Evolutionary conservation across 257 asterid genomes (phyloP).

Genomic region (Cordia subcordata): DNA sequence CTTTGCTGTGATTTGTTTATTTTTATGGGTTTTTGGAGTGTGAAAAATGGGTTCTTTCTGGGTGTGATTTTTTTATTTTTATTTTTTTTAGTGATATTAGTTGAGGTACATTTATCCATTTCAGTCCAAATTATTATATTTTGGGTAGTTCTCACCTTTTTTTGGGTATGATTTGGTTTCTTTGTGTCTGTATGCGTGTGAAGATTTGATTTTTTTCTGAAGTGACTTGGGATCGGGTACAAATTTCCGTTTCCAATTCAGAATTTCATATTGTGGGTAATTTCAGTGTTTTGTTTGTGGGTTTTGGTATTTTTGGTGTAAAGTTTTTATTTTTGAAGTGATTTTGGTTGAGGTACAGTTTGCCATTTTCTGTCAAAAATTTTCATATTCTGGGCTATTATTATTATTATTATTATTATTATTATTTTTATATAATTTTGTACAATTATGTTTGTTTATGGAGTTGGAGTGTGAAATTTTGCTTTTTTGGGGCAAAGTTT

Average conservation of each 20-base stretch:
- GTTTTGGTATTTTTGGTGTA: conserved; percentile 5
- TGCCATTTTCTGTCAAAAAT: too few species aligned
- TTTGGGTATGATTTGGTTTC: conserved; percentile 9
- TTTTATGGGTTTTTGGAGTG: conserved; percentile 9
- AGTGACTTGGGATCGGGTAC: background rate
- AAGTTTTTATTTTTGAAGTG: conserved; percentile 8
- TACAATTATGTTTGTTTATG: too few species aligned
- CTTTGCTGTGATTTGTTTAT: conserved; percentile 2
- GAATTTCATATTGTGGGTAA: background rate
- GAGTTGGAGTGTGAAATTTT: too few species aligned
- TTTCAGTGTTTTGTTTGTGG: conserved; percentile 10
- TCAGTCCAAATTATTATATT: background rate
- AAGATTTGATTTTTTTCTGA: background rate
- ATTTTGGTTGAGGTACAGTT: too few species aligned
- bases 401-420: too few species aligned
- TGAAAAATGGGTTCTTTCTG: background rate
- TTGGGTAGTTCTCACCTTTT: background rate
- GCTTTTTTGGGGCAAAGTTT: too few species aligned
- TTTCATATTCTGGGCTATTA: too few species aligned
- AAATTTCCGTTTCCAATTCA: too few species aligned
- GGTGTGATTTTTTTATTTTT: conserved; percentile 7
- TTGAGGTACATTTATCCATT: background rate
- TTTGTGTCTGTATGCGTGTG: background rate
- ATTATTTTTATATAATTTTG: too few species aligned
- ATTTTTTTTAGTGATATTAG: background rate